Percentiles rank a stretch among this genome's conserved stretches.
Evolutionary conservation across 305 asterid species (phyloP).

Genomic region (Plantago coronopus): DNA sequence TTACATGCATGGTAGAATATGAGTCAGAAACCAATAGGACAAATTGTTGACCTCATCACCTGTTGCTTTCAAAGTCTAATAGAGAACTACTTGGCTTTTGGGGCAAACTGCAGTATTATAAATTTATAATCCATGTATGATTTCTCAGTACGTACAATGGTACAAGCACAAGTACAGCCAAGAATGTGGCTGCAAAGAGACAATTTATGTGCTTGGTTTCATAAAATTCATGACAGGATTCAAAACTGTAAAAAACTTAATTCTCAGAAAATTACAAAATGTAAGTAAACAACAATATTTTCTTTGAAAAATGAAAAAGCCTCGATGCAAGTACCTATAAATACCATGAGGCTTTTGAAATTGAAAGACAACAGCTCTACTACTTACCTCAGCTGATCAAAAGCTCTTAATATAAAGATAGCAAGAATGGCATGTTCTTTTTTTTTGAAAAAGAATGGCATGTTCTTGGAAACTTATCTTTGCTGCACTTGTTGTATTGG

Average conservation of each 20-base stretch:
- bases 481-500: not conserved
- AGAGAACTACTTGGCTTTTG: not conserved
- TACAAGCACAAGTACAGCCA: not conserved
- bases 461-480: not conserved
- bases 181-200: not conserved
- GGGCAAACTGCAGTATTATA: conserved; percentile 5
- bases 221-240: not conserved
- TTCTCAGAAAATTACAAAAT: not conserved
- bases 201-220: not conserved
- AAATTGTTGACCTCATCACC: not conserved
- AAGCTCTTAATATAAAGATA: too few relatives aligned
- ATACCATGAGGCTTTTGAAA: not conserved
- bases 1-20: not conserved
- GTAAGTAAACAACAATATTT: too few relatives aligned
- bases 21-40: not conserved
- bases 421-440: conserved; percentile 3
- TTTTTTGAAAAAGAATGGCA: too few relatives aligned
- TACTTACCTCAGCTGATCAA: too few relatives aligned
- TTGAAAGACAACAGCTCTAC: not conserved
- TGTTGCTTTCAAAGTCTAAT: not conserved
- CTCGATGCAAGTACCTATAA: not conserved
- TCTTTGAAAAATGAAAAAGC: too few relatives aligned
- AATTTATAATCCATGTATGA: not conserved
- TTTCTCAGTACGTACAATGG: too few relatives aligned
- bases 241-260: not conserved